These are phyloP conservation scores for Vigna hirtella DNA, from an alignment of 306 rosid species.

Conservation along the genomic window DNA sequence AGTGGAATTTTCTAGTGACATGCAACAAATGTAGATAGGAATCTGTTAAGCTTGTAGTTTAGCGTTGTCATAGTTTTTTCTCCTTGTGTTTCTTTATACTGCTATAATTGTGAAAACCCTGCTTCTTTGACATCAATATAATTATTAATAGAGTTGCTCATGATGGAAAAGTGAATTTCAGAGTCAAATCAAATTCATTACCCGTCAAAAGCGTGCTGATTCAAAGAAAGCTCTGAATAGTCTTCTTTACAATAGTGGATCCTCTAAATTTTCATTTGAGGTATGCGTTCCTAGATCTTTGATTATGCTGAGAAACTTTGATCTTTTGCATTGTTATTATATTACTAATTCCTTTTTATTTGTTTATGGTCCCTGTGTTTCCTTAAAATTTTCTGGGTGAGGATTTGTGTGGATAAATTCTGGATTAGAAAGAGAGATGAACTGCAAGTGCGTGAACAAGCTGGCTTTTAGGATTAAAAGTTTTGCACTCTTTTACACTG, in stretches of 20 bases:
- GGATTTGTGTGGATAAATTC: constrained; percentile 10
- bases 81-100: not conserved
- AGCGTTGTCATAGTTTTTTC: not conserved
- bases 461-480: not conserved
- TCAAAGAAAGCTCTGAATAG: constrained; percentile 83
- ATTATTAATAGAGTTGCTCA: constrained; percentile 38
- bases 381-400: constrained; percentile 3
- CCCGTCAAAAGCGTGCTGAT: constrained; percentile 86
- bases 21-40: constrained; percentile 13
- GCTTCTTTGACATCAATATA: constrained; percentile 33
- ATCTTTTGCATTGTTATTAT: constrained; percentile 33
- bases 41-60: constrained; percentile 9
- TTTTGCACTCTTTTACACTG: not conserved
- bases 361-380: constrained; percentile 25
- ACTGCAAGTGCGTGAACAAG: constrained; percentile 4
- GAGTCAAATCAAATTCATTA: constrained; percentile 66
- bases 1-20: not conserved
- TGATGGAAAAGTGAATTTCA: constrained; percentile 52
- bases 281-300: constrained; percentile 45
- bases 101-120: constrained; percentile 4
- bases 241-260: constrained; percentile 73
- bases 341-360: constrained; percentile 25
- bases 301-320: constrained; percentile 17
- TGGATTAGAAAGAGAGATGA: constrained; percentile 22
- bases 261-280: constrained; percentile 57